Evolutionary conservation across 2,329 filamentous ascomycete species (phyloP).

Genomic region (Plectosphaerella plurivora): DNA sequence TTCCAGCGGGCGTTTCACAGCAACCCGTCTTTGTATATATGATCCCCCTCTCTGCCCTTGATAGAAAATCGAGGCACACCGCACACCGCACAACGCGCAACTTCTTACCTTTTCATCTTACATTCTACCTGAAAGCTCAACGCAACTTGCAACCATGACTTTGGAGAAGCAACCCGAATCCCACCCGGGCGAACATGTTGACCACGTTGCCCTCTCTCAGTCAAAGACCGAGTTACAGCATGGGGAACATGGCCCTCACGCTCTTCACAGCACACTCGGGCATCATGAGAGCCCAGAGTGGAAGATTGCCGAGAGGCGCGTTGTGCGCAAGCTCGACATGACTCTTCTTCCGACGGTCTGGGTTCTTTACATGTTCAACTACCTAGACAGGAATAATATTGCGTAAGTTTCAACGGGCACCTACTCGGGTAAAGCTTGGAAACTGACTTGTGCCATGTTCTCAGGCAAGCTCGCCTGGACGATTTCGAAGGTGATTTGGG

Average conservation of each 20-base stretch:
- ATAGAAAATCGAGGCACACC: too few relatives aligned
- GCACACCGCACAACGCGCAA: too few relatives aligned
- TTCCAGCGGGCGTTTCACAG: too few relatives aligned
- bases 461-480: background rate
- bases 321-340: constrained; percentile 18
- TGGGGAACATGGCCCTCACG: background rate
- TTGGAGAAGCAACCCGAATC: background rate
- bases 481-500: constrained; percentile 8
- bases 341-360: constrained; percentile 18
- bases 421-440: background rate
- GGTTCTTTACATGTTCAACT: constrained; percentile 19
- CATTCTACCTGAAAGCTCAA: background rate
- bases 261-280: background rate
- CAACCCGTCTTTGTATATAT: too few relatives aligned
- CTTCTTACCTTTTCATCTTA: too few relatives aligned
- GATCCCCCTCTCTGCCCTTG: too few relatives aligned
- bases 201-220: background rate
- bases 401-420: constrained; percentile 8
- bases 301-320: background rate
- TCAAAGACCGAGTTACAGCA: background rate
- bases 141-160: background rate
- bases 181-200: background rate
- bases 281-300: background rate
- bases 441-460: background rate
- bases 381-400: constrained; percentile 17